Evolutionary conservation across 2,329 filamentous ascomycete genomes (phyloP), one percentile per base, ranked within the genome.

Genomic region (Chaetomium globosum): DNA sequence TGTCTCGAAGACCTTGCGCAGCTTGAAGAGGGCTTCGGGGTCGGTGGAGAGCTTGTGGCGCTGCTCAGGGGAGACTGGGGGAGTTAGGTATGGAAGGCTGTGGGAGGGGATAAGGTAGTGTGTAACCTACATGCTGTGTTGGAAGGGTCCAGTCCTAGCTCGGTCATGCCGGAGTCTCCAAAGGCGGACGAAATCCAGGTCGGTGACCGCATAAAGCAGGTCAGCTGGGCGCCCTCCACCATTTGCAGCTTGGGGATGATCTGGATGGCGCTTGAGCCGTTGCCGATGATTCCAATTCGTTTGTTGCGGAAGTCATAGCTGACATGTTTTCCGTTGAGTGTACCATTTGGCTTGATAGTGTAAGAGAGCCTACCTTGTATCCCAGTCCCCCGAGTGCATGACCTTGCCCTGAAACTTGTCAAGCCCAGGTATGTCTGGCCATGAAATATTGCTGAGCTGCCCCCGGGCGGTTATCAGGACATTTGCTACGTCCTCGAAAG

Each of bases 261-360:
- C 65, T 85, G 83, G 66, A 84, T 83, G 1, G 78, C 78, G 67
- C 81, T 83, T 23, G 81, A 81, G 13, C 83, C 83, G 62, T 81
- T 81, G n/a, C 83, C 83, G 54, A 85, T 80, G 4, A 85, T 73
- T 8, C 79, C 82, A 19, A 85, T 74, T 61, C 74, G 75, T 72
- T 84, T 84, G 66, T 79, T 77, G 51, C 69, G 75, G 58, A 82
- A 82, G 69, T 83, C 79, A 67, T 80, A 82, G 26, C 78, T 80
- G 51, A 52, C 21, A 16, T 61, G 6, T 5, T 12, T 48, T 4
- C 26, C 30, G 53, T 43, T 64, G 28, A 12, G 30, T 21, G 13
- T n/a, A n/a, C 19, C 1, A 5, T 31, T 30, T 19, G 5, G 12
- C 26, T 0, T 1, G 16, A 19, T 16, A 13, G 12, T 21, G 7